Evolutionary conservation across 78 protist genomes (phyloP), one percentile per base, ranked within the genome.

Genomic region (Dictyostelium brefeldianum): DNA sequence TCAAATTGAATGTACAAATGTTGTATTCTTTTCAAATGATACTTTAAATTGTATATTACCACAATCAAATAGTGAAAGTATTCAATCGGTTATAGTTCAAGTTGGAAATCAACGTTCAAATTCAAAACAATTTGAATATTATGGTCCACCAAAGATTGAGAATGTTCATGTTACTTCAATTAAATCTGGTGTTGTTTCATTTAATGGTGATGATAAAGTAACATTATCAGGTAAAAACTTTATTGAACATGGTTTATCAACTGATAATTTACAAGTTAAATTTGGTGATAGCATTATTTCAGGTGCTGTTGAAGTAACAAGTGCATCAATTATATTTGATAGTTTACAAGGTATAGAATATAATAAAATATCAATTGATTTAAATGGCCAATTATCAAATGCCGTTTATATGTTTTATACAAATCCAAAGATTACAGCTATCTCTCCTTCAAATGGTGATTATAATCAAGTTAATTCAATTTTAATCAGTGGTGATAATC

Each of bases 81-180:
- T 4, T 11, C 15, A 22, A 22, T 11, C 20, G 3, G 51, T 59
- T 14, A 4, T 62, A 12, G 73, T 59, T 4, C 15, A 12, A 54
- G 64, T 29, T 22, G 47, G 41, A 17, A 11, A 22, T 10, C 80
- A 83, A 71, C 31, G 54, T 41, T 67, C 78, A 70, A 31, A 31
- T 1, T 29, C 50, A 15, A 43, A 41, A 18, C 20, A 36, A 50
- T 83, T 65, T 51, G 41, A 47, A 17, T 70, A 53, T 25, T 83
- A 83, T 83, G 91, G 91, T 73, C 62, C 56, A 8, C 91, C 91
- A 53, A 48, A 73, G 0, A 69, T 83, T n/a, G 59, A 71, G 6
- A 3, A 56, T 10, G 18, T 56, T 62, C 0, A 11, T 11, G 27
- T 27, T 2, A 14, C 41, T 8, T 62, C 71, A 20, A 14, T 56